phyloP scores from a whole-genome alignment of 768 basidiomycete genomes.

The Hypholoma sublateritium region DNA sequence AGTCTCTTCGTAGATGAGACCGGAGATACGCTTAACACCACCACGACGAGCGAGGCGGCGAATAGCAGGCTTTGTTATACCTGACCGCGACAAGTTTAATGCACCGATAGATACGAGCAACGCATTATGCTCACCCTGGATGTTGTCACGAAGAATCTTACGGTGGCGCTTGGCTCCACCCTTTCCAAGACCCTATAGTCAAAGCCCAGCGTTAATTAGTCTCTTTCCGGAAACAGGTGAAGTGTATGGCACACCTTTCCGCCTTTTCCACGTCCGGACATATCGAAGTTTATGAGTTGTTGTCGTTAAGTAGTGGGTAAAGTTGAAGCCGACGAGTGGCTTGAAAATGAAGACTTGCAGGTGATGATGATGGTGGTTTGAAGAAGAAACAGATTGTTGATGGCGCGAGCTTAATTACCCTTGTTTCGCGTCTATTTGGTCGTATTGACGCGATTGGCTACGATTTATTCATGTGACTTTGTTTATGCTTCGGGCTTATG shows the following conservation, averaged over 20 bases:
- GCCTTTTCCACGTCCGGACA: slow-evolving; percentile 82
- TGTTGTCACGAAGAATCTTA: slow-evolving; percentile 81
- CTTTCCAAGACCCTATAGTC: slow-evolving; percentile 67
- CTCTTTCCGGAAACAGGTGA: too few species aligned
- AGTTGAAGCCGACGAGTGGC: slow-evolving; percentile 5
- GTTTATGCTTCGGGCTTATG: neutral
- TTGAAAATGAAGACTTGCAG: neutral
- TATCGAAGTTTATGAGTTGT: slow-evolving; percentile 28
- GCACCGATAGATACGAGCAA: neutral
- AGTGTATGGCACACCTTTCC: slow-evolving; percentile 50
- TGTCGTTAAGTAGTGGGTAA: slow-evolving; percentile 7
- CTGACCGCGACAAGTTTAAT: slow-evolving; percentile 9
- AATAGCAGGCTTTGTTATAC: slow-evolving; percentile 62
- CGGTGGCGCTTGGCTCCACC: slow-evolving; percentile 80
- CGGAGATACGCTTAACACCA: slow-evolving; percentile 79
- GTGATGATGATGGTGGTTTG: slow-evolving; percentile 31
- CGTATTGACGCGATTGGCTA: slow-evolving; percentile 34
- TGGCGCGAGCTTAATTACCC: slow-evolving; percentile 37
- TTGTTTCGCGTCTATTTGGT: slow-evolving; percentile 38
- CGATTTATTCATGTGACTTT: neutral
- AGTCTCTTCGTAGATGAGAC: slow-evolving; percentile 80
- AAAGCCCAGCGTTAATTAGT: neutral
- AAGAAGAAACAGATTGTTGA: slow-evolving; percentile 33
- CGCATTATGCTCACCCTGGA: slow-evolving; percentile 56
- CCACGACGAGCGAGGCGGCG: slow-evolving; percentile 84